Base-by-base conservation (phyloP, 225 moss, liverwort and hornwort genomes). In the Physcomitrium patens region DNA sequence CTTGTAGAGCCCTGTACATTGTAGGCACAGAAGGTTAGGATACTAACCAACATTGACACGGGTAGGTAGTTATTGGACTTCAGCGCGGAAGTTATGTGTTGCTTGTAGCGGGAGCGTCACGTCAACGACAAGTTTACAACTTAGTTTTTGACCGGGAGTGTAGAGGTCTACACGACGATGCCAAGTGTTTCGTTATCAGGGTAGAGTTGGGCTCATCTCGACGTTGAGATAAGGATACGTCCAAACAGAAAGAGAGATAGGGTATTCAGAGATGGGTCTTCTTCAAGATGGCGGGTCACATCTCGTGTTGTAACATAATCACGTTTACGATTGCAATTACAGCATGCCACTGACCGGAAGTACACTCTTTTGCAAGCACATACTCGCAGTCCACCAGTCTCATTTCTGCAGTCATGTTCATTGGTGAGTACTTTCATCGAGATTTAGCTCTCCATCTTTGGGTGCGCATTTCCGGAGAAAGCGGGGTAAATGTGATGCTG, bases 231-330 rank as follows among this genome's bases (percentile, higher is more conserved):
- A 73, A 82, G 68, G 62, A 48, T 27, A 67, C 5, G 46, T 42
- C 58, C 71, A 31, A 16, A 18, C 12, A 71, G 17, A 47, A n/a
- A 37, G 31, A 4, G 31, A 37, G 31, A 37, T 37, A 37, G 31
- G 2, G 45, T 11, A 12, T 57, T 70, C 43, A 9, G 49, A 49
- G 16, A 41, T 65, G 74, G 78, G 68, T 54, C 41, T 57, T 51
- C 62, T 15, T 7, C 31, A 2, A 46, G 62, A 56, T 69, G 73
- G 48, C 51, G 41, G 61, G 60, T 41, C 65, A 20, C 23, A 71
- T 83, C 75, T 71, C 49, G 4, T 54, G 13, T 69, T 82, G 79
- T 83, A 83, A 42, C 43, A 79, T 79, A 19, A 82, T 42, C 61
- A 67, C 75, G 74, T 79, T 67, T 54, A 60, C 31, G 31, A 66